Conservation (phyloP, 768 basidiomycete genomes). For the Hortiboletus flavorubellus region DNA sequence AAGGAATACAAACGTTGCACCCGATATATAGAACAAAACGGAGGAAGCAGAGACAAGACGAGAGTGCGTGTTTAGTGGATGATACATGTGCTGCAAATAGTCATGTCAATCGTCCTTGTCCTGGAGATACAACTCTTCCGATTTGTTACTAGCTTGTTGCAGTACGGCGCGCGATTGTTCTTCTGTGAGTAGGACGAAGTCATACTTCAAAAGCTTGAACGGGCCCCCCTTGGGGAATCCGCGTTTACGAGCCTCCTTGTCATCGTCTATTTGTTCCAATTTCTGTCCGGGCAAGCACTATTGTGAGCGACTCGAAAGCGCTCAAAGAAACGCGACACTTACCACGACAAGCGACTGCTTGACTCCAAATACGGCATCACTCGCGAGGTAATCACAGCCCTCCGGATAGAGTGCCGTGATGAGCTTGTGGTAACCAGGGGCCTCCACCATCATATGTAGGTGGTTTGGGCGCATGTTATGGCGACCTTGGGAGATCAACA, state of each 20-base stretch:
- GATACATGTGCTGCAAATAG: neutral
- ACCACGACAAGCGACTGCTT: slow-evolving; percentile 77
- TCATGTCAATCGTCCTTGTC: neutral
- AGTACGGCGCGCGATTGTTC: slow-evolving; percentile 37
- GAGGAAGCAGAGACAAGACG: no score
- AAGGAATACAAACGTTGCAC: no score
- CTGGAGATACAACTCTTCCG: neutral
- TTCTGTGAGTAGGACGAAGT: slow-evolving; percentile 44
- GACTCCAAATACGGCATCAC: slow-evolving; percentile 81
- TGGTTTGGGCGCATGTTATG: slow-evolving; percentile 82
- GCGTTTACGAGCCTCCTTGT: slow-evolving; percentile 50
- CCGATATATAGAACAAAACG: neutral
- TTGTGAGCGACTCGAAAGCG: neutral
- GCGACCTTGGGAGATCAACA: slow-evolving; percentile 54
- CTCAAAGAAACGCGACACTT: slow-evolving; percentile 23
- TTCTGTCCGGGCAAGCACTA: slow-evolving; percentile 35
- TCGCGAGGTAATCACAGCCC: slow-evolving; percentile 60
- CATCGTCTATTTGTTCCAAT: slow-evolving; percentile 51
- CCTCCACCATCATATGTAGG: slow-evolving; percentile 69
- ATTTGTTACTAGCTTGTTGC: slow-evolving; percentile 14
- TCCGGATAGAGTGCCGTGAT: slow-evolving; percentile 73
- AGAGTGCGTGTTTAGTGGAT: neutral
- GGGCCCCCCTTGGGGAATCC: slow-evolving; percentile 42
- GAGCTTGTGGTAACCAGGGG: slow-evolving; percentile 70
- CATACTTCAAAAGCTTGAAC: slow-evolving; percentile 46